Percentiles rank a stretch among this genome's conserved stretches.
These are phyloP conservation scores for Coniochaeta prunicola DNA, from an alignment of 2,329 filamentous ascomycete species.

Conservation along the genomic window DNA sequence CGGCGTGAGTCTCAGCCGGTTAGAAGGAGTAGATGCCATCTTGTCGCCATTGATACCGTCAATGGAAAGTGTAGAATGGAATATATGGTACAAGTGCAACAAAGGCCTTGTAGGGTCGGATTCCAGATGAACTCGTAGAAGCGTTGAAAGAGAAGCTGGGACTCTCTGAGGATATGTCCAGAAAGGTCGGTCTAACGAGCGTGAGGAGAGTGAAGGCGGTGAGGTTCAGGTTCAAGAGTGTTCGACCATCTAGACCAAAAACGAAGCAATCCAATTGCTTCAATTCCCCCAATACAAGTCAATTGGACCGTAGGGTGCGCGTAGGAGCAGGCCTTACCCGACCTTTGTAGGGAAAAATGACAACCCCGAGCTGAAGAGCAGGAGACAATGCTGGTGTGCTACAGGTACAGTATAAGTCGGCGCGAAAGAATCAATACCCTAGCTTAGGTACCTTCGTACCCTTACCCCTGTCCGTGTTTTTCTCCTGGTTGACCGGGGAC, in stretches of 20 bases:
- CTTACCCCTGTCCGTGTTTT: neutral
- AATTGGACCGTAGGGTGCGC: neutral
- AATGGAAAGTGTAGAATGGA: neutral
- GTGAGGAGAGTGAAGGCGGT: neutral
- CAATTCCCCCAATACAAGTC: neutral
- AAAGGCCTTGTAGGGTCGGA: neutral
- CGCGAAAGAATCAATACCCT: neutral
- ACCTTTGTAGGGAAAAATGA: neutral
- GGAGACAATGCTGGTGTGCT: neutral
- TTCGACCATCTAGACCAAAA: too few species aligned
- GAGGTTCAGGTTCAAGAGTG: neutral
- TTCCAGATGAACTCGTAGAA: neutral
- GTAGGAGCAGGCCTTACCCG: neutral
- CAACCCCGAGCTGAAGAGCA: neutral
- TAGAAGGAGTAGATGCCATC: conserved; percentile 54
- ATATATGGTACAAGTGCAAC: neutral
- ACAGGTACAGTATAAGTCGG: neutral
- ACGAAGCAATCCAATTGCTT: neutral
- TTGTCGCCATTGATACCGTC: conserved; percentile 41
- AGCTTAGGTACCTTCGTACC: neutral
- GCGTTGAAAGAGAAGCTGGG: neutral
- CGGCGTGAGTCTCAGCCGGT: conserved; percentile 63
- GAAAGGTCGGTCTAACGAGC: neutral
- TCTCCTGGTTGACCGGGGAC: neutral
- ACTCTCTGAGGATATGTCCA: neutral